Percentiles rank a stretch among this genome's conserved stretches.
These are phyloP conservation scores for Fusarium marasasianum DNA, from an alignment of 2,329 filamentous ascomycete genomes.

Conservation along the genomic window DNA sequence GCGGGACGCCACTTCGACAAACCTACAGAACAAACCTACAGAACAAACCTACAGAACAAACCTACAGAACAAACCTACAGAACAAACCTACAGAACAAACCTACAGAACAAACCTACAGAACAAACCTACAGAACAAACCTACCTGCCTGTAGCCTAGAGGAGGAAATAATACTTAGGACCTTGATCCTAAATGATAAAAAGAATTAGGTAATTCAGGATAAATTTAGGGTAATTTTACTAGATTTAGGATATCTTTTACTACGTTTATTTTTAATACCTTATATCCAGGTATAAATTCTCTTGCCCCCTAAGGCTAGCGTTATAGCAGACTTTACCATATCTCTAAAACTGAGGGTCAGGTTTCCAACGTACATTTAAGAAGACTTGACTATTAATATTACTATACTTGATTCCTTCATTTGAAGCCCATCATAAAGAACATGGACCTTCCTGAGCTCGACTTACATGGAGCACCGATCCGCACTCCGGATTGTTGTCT, in stretches of 20 bases:
- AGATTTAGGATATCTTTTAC: too few relatives aligned
- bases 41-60: too few relatives aligned
- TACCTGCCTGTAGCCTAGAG: background rate
- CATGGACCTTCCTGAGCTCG: slow-evolving; percentile 32
- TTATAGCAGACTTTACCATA: background rate
- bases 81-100: too few relatives aligned
- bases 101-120: too few relatives aligned
- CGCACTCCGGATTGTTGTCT: slow-evolving; percentile 45
- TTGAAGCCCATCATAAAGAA: background rate
- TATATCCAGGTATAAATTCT: too few relatives aligned
- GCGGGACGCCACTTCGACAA: background rate
- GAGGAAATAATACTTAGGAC: too few relatives aligned
- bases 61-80: too few relatives aligned
- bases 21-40: background rate
- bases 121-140: background rate
- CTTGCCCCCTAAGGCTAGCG: background rate
- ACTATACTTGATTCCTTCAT: background rate
- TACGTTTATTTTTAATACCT: too few relatives aligned
- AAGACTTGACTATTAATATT: background rate
- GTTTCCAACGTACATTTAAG: background rate
- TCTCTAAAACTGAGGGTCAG: background rate
- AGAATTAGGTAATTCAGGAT: too few relatives aligned
- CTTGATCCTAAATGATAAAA: too few relatives aligned
- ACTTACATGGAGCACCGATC: slow-evolving; percentile 15
- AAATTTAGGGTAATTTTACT: too few relatives aligned